Evolutionary conservation across 2,329 filamentous ascomycete genomes (phyloP), one percentile per base, ranked within the genome.

Genomic region (Metarhizium humberi): DNA sequence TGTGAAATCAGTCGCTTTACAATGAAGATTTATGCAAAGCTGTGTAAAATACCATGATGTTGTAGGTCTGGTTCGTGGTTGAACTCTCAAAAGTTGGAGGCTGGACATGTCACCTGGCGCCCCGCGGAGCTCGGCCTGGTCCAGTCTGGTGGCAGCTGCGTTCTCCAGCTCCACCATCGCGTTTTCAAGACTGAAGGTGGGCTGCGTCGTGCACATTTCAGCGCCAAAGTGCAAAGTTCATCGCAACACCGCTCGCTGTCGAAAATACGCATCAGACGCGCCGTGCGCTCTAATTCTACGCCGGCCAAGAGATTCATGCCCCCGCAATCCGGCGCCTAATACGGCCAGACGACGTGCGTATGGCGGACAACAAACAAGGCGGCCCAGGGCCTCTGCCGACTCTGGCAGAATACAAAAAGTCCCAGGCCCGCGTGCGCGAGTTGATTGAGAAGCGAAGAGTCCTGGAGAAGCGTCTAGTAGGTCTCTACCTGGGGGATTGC

Each of bases 381-480:
- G 55, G 57, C 59, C 38, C 52, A 40, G 64, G 61, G 52, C 63
- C 67, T 38, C 65, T 68, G 56, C 67, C 69, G 29, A 73, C 67
- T 6, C 67, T 72, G 67, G 71, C 73, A 18, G 76, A 78, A 61
- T 79, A 79, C 58, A 75, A 76, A 63, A 77, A 78, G 58, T 73
- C 78, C 47, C 75, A 78, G 58, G 69, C 73, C 50, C 70, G 73
- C 32, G 73, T 79, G 53, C 74, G 75, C 49, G 75, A 77, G 36
- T 67, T 78, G 52, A 67, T 79, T 25, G 73, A 77, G 51, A 74
- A 73, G 61, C 69, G 73, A 34, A 64, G 72, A 53, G 60, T 69
- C 54, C 62, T 73, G 18, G 65, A 73, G 54, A 64, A 68, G 55
- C 69, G 68, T 25, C 63, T 76, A 46, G 73, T 75, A 62, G 50